These are phyloP conservation scores for Nasturtium officinale DNA, from an alignment of 345 rosid genomes.

Conservation along the genomic window DNA sequence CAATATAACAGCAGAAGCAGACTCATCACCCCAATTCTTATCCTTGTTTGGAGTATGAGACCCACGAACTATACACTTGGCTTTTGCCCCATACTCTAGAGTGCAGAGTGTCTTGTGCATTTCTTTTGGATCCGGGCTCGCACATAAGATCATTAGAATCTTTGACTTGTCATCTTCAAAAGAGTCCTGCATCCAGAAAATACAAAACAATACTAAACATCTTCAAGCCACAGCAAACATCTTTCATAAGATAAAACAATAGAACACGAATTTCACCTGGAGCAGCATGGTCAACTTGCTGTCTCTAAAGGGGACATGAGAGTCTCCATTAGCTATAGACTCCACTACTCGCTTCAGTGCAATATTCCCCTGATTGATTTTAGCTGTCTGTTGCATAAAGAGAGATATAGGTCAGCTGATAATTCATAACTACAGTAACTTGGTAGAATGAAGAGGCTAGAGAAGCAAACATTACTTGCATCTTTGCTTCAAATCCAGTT, in stretches of 20 bases:
- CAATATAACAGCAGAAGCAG: constrained; percentile 59
- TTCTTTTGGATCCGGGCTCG: constrained; percentile 96
- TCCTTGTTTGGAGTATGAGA: constrained; percentile 76
- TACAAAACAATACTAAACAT: constrained; percentile 13
- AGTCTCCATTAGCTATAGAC: constrained; percentile 97
- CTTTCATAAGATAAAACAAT: neutral
- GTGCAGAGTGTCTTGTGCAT: constrained; percentile 96
- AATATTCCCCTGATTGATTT: constrained; percentile 93
- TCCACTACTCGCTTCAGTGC: constrained; percentile 97
- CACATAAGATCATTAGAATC: constrained; percentile 92
- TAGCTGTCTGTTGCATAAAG: constrained; percentile 70
- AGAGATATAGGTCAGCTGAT: constrained; percentile 19
- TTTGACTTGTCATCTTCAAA: constrained; percentile 96
- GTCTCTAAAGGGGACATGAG: constrained; percentile 98
- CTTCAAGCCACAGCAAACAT: neutral
- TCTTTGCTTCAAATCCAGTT: constrained; percentile 86
- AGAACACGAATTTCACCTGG: constrained; percentile 55
- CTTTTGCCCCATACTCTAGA: constrained; percentile 96
- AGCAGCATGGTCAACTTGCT: constrained; percentile 95
- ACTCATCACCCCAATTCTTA: constrained; percentile 63
- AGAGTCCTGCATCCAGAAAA: constrained; percentile 69
- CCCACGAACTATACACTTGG: constrained; percentile 92
- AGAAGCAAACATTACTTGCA: constrained; percentile 65
- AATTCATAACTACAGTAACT: neutral
- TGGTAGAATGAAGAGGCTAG: neutral